A percentile compares a stretch with the other conserved stretches of the same genome.
Evolutionary conservation across 768 basidiomycete species (phyloP).

Genomic region (Termitomyces sp.): DNA sequence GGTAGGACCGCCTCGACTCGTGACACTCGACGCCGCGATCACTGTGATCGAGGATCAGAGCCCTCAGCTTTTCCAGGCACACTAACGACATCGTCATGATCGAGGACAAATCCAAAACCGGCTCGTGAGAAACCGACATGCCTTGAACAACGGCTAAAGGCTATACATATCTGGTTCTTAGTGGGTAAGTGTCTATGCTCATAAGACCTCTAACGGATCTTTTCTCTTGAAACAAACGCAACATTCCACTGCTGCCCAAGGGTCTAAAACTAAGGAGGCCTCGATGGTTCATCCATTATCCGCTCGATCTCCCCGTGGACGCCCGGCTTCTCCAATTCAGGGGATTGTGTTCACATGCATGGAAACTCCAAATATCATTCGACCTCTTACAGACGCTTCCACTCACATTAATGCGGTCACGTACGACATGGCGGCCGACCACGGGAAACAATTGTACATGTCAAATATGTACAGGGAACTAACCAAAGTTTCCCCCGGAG

Average conservation of each 20-base stretch:
- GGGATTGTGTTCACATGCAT: constrained; percentile 10
- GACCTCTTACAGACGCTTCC: not conserved
- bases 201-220: not conserved
- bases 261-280: not conserved
- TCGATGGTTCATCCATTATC: constrained; percentile 16
- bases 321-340: constrained; percentile 5
- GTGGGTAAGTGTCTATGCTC: not conserved
- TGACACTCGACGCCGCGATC: constrained; percentile 29
- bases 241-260: not conserved
- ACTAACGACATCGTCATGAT: constrained; percentile 26
- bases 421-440: constrained; percentile 26
- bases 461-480: constrained; percentile 21
- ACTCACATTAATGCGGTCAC: constrained; percentile 4
- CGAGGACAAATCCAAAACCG: constrained; percentile 22
- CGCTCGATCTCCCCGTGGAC: constrained; percentile 7
- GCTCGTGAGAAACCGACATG: constrained; percentile 4
- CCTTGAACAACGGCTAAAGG: not conserved
- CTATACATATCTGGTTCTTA: not conserved
- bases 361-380: not conserved
- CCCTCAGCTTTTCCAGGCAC: constrained; percentile 23
- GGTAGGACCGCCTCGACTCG: constrained; percentile 24
- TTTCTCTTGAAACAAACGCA: not conserved
- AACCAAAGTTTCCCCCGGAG: constrained; percentile 24
- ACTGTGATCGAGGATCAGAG: constrained; percentile 27
- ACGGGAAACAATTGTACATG: constrained; percentile 12